Conservation (phyloP, 805 yeast genomes). For the Starmerella bombi region DNA sequence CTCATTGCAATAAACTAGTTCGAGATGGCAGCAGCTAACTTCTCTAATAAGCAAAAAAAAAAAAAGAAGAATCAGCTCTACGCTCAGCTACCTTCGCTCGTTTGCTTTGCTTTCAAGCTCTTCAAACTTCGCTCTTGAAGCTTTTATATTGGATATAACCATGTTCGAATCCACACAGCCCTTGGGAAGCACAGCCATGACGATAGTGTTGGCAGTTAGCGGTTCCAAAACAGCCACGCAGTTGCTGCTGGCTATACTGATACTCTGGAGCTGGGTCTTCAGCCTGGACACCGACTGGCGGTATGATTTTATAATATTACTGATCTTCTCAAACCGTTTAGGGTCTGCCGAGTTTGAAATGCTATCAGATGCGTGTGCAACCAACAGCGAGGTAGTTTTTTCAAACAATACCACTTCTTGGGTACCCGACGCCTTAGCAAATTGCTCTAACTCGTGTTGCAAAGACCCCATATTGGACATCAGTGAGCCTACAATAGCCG, state of each 20-base stretch:
- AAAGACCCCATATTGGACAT: slow-evolving; percentile 81
- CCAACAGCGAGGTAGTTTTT: slow-evolving; percentile 78
- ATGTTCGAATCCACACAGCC: slow-evolving; percentile 15
- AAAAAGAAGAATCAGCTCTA: not conserved
- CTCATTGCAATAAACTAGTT: no score
- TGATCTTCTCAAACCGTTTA: slow-evolving; percentile 83
- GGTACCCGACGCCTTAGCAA: slow-evolving; percentile 65
- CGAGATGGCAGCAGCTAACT: no score
- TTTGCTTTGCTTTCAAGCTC: slow-evolving; percentile 25
- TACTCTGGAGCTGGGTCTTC: slow-evolving; percentile 67
- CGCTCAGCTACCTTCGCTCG: not conserved
- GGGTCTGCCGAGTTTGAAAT: slow-evolving; percentile 46
- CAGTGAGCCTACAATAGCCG: slow-evolving; percentile 83
- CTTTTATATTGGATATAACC: slow-evolving; percentile 26
- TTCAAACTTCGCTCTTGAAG: slow-evolving; percentile 30
- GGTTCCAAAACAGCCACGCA: slow-evolving; percentile 32
- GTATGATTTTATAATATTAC: slow-evolving; percentile 85
- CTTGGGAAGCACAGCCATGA: slow-evolving; percentile 33
- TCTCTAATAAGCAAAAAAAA: not conserved
- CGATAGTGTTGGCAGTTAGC: slow-evolving; percentile 32
- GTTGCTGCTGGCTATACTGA: slow-evolving; percentile 48
- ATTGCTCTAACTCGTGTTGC: slow-evolving; percentile 58
- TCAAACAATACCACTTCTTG: slow-evolving; percentile 87
- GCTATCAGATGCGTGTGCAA: slow-evolving; percentile 34
- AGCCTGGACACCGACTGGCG: slow-evolving; percentile 83